These are phyloP conservation scores for Metschnikowia cerradonensis DNA, from an alignment of 805 yeast species.

Conservation along the genomic window DNA sequence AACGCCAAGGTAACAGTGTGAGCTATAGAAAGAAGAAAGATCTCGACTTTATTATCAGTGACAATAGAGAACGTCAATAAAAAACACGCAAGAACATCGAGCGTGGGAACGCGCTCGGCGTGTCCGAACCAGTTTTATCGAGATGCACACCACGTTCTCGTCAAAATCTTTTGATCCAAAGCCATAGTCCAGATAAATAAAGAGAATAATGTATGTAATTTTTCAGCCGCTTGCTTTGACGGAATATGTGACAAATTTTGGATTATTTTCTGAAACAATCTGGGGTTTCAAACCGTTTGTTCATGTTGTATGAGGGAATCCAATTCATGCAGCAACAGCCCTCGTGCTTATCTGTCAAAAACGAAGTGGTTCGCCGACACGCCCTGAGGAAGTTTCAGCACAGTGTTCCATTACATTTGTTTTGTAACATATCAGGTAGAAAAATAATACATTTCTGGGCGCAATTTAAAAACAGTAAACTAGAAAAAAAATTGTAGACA, in stretches of 20 bases:
- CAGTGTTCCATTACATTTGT: too few species aligned
- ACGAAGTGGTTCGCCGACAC: not conserved
- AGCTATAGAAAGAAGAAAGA: not conserved
- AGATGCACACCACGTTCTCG: conserved; percentile 1
- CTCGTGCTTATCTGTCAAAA: not conserved
- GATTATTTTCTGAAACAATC: not conserved
- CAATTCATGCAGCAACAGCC: not conserved
- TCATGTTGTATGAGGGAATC: not conserved
- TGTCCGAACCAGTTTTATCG: not conserved
- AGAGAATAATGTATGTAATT: not conserved
- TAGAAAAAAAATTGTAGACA: too few species aligned
- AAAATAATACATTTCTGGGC: too few species aligned
- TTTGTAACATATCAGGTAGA: too few species aligned
- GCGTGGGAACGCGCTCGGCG: conserved; percentile 3
- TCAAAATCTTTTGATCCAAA: not conserved
- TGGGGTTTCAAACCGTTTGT: not conserved
- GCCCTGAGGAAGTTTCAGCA: not conserved
- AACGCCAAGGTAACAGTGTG: not conserved
- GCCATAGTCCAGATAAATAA: not conserved
- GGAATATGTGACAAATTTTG: not conserved
- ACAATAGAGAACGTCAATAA: not conserved
- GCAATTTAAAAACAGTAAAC: too few species aligned
- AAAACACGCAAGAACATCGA: conserved; percentile 4
- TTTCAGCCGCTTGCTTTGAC: not conserved
- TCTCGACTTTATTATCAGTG: not conserved